Evolutionary conservation across 129 eudicot genomes (phyloP).

Genomic region (Centaurea solstitialis): DNA sequence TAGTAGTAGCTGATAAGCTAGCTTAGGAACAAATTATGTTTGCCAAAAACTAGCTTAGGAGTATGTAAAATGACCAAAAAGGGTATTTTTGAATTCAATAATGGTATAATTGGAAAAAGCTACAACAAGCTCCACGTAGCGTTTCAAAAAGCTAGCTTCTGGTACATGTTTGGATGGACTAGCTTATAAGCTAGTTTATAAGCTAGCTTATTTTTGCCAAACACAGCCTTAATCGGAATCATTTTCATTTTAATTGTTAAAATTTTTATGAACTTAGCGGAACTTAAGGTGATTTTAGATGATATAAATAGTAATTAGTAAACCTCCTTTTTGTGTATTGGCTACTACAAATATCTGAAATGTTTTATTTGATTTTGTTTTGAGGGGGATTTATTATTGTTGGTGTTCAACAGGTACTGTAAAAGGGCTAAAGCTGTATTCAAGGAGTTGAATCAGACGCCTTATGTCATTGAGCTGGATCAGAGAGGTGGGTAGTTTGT

Average conservation of each 20-base stretch:
- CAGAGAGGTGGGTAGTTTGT: slow-evolving; percentile 63
- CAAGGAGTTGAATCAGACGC: slow-evolving; percentile 70
- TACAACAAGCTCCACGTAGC: no score
- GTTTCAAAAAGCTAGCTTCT: no score
- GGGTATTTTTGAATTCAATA: no score
- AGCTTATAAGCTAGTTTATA: no score
- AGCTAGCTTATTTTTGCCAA: no score
- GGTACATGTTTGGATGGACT: no score
- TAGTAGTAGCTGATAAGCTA: no score
- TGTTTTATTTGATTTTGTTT: neutral
- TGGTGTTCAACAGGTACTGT: slow-evolving; percentile 67
- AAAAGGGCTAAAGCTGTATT: slow-evolving; percentile 89
- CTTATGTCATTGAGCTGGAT: slow-evolving; percentile 91
- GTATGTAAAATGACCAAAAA: no score
- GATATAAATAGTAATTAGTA: neutral
- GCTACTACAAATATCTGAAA: neutral
- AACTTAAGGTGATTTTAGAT: slow-evolving; percentile 2
- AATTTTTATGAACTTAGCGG: neutral
- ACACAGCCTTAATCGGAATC: neutral
- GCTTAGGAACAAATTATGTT: no score
- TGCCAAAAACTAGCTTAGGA: no score
- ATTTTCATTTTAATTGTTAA: neutral
- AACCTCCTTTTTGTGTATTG: neutral
- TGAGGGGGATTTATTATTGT: neutral
- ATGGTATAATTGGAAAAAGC: no score